phyloP scores from a whole-genome alignment of 345 rosid species.

The Eucalyptus regnans region DNA sequence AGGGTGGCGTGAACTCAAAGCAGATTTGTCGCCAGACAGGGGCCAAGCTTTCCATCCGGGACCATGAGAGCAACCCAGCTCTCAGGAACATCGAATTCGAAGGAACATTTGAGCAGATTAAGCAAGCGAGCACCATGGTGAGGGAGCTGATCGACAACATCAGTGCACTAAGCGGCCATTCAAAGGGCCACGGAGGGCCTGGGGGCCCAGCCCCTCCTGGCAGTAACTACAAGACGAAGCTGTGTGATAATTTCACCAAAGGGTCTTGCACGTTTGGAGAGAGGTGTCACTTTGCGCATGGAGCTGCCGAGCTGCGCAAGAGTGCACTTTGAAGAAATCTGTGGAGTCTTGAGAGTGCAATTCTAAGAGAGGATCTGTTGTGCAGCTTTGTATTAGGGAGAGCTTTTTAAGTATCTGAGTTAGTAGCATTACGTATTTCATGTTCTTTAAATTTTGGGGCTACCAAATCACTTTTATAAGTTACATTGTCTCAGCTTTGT shows the following conservation, averaged over 20 bases:
- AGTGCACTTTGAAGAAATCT: conserved; percentile 6
- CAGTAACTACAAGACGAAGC: conserved; percentile 71
- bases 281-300: conserved; percentile 94
- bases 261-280: conserved; percentile 86
- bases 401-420: background rate
- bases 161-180: conserved; percentile 10
- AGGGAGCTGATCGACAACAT: conserved; percentile 52
- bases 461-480: background rate
- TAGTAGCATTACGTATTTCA: background rate
- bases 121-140: conserved; percentile 73
- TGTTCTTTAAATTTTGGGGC: background rate
- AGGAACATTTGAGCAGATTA: conserved; percentile 80
- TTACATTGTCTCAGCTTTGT: background rate
- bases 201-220: conserved; percentile 30
- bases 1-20: conserved; percentile 69
- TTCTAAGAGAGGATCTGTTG: conserved; percentile 2
- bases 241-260: conserved; percentile 68
- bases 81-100: conserved; percentile 72
- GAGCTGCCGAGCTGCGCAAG: conserved; percentile 74
- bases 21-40: conserved; percentile 79
- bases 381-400: background rate
- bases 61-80: conserved; percentile 58
- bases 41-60: conserved; percentile 55
- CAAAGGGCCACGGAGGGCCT: conserved; percentile 12
- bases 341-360: conserved; percentile 10